phyloP scores from a whole-genome alignment of 2,329 filamentous ascomycete genomes.

The Kalaharituber pfeilii region DNA sequence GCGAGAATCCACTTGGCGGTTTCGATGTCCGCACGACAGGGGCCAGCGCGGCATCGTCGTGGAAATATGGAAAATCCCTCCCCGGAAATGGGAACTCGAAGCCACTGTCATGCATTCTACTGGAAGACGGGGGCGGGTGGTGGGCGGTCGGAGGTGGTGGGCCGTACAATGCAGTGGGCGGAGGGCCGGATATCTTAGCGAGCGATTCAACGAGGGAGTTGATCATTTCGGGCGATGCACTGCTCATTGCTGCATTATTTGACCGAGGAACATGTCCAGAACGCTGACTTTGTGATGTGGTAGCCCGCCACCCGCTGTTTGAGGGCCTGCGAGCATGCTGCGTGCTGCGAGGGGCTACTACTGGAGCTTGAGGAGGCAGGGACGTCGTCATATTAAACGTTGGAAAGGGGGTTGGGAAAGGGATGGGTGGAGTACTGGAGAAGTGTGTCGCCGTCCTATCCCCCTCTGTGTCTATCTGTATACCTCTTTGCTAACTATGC shows the following conservation, averaged over 20 bases:
- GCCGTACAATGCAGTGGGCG: slow-evolving; percentile 21
- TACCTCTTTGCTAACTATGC: too few relatives aligned
- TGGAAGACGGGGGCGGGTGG: slow-evolving; percentile 8
- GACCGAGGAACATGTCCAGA: not conserved
- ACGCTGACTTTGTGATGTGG: not conserved
- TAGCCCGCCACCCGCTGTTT: not conserved
- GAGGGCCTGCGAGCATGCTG: not conserved
- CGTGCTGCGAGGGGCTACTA: not conserved
- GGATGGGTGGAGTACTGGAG: not conserved
- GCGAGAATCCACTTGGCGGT: slow-evolving; percentile 57
- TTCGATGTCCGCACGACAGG: slow-evolving; percentile 70
- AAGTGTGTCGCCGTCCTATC: too few relatives aligned
- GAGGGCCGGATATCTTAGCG: slow-evolving; percentile 20
- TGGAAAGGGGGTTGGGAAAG: not conserved
- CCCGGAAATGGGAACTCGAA: slow-evolving; percentile 11
- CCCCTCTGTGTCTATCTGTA: too few relatives aligned
- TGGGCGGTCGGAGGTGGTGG: slow-evolving; percentile 14
- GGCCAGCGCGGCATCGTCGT: slow-evolving; percentile 42
- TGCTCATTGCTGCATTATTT: slow-evolving; percentile 12
- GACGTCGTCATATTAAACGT: not conserved
- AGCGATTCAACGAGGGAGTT: slow-evolving; percentile 22
- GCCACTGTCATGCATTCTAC: slow-evolving; percentile 6
- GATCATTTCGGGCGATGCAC: slow-evolving; percentile 22
- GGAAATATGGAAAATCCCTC: slow-evolving; percentile 28
- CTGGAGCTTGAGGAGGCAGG: not conserved